These are phyloP conservation scores for Ilyonectria sp. DNA, from an alignment of 2,329 filamentous ascomycete species.

Conservation along the genomic window DNA sequence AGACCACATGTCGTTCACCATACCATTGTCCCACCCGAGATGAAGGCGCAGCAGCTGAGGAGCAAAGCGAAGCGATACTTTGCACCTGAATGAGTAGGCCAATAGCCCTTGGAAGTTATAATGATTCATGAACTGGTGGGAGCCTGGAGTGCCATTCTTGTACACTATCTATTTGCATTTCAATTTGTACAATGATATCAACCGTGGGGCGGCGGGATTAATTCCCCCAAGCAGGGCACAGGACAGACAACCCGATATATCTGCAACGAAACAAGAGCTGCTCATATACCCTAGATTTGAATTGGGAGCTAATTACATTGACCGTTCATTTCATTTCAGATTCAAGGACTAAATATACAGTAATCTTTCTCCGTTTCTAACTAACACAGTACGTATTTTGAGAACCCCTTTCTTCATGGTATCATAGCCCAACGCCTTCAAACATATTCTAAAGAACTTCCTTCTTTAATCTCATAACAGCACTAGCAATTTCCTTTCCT, in stretches of 20 bases:
- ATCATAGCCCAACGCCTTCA: slow-evolving; percentile 3
- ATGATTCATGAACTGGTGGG: slow-evolving; percentile 43
- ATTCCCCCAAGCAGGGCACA: slow-evolving; percentile 11
- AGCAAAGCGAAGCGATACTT: slow-evolving; percentile 82
- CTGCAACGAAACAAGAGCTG: slow-evolving; percentile 28
- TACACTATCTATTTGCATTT: slow-evolving; percentile 32
- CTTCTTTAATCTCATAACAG: slow-evolving; percentile 16
- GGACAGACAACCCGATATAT: slow-evolving; percentile 20
- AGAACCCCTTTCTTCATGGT: slow-evolving; percentile 7
- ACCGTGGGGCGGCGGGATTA: background rate
- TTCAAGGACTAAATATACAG: background rate
- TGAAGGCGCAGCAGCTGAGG: slow-evolving; percentile 77
- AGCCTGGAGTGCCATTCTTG: slow-evolving; percentile 33
- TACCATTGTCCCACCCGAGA: slow-evolving; percentile 78
- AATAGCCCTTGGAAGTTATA: slow-evolving; percentile 19
- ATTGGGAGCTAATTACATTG: slow-evolving; percentile 27
- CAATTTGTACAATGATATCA: slow-evolving; percentile 27
- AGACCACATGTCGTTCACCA: slow-evolving; percentile 95
- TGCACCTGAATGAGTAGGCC: slow-evolving; percentile 67
- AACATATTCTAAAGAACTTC: background rate
- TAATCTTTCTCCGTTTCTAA: slow-evolving; percentile 1
- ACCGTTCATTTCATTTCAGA: background rate
- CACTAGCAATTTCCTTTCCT: slow-evolving; percentile 25
- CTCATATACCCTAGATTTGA: slow-evolving; percentile 41
- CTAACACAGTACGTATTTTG: slow-evolving; percentile 2